These are phyloP conservation scores for Microstegium vimineum DNA, from an alignment of 176 grass and related monocot species.

Conservation along the genomic window DNA sequence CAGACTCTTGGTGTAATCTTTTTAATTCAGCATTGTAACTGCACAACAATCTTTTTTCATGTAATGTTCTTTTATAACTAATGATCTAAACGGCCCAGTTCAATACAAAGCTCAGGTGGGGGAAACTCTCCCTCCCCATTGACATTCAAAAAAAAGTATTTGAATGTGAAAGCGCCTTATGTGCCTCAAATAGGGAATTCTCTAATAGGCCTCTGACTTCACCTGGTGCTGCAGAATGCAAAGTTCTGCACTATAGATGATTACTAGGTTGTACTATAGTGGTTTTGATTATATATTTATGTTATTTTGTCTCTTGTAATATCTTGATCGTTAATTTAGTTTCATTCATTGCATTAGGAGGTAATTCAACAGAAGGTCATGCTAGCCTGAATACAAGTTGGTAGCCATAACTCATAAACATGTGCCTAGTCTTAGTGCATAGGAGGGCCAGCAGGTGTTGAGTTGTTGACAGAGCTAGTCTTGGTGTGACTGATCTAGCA, in stretches of 20 bases:
- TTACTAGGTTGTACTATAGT: neutral
- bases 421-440: neutral
- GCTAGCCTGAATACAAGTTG: neutral
- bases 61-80: too few relatives aligned
- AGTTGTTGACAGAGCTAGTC: neutral
- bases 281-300: neutral
- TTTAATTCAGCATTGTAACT: too few relatives aligned
- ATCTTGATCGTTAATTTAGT: neutral
- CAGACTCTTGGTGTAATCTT: too few relatives aligned
- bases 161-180: neutral
- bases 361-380: neutral
- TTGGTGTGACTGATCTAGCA: neutral
- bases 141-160: too few relatives aligned
- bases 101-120: too few relatives aligned
- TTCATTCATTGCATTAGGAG: neutral
- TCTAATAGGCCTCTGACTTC: neutral
- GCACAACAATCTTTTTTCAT: too few relatives aligned
- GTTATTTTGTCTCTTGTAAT: neutral
- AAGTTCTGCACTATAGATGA: neutral
- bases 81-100: too few relatives aligned
- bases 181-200: neutral
- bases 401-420: neutral
- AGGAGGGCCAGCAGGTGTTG: neutral
- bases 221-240: neutral
- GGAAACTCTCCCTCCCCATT: too few relatives aligned